phyloP scores from a whole-genome alignment of 2,329 filamentous ascomycete species.

The Cladosporium sp. region DNA sequence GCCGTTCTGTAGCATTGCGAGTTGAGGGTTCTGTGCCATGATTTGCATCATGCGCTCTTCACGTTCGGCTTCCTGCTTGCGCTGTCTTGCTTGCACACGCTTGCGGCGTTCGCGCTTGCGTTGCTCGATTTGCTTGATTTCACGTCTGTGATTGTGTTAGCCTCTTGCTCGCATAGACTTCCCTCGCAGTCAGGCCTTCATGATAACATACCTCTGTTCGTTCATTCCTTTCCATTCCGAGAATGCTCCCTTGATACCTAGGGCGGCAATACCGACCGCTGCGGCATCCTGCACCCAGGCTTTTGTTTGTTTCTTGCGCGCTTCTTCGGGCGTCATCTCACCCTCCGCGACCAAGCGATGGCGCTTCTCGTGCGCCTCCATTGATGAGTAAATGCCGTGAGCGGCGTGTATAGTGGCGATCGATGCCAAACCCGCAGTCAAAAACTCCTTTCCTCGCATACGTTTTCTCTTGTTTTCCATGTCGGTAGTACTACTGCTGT shows the following conservation, averaged over 20 bases:
- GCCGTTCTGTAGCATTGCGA: conserved; percentile 29
- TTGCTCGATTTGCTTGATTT: conserved; percentile 54
- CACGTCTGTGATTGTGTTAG: conserved; percentile 33
- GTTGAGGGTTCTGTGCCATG: conserved; percentile 33
- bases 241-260: conserved; percentile 67
- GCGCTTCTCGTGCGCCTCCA: conserved; percentile 64
- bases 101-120: conserved; percentile 44
- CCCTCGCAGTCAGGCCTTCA: neutral
- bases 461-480: conserved; percentile 65
- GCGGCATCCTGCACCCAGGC: conserved; percentile 65
- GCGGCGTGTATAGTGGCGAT: conserved; percentile 70
- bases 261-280: conserved; percentile 65
- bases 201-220: conserved; percentile 56
- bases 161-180: neutral
- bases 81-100: conserved; percentile 43
- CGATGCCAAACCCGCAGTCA: conserved; percentile 66
- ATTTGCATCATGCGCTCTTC: conserved; percentile 40
- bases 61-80: conserved; percentile 46
- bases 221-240: conserved; percentile 69
- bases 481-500: conserved; percentile 47
- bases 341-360: conserved; percentile 62
- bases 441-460: conserved; percentile 64
- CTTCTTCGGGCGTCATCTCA: conserved; percentile 63
- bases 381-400: conserved; percentile 63
- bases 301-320: conserved; percentile 62